These are phyloP conservation scores for Colletotrichum lini DNA, from an alignment of 2,329 filamentous ascomycete genomes.

Conservation along the genomic window DNA sequence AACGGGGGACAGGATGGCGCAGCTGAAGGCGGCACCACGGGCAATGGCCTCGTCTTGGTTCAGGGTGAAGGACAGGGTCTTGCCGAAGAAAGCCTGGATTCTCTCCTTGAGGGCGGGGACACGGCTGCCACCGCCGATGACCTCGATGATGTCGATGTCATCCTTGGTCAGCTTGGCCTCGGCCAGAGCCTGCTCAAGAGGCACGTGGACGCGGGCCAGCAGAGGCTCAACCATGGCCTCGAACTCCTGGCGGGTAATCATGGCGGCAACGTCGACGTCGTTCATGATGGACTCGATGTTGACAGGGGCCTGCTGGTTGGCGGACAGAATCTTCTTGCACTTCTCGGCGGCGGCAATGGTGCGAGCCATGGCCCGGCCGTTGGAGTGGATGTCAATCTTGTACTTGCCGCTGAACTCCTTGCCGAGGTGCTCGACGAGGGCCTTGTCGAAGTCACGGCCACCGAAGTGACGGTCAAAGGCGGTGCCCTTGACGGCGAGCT, in stretches of 20 bases:
- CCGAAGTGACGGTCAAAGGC: conserved; percentile 96
- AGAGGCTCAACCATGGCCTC: conserved; percentile 92
- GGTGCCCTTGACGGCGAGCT: conserved; percentile 93
- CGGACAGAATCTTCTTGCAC: conserved; percentile 97
- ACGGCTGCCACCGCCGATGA: conserved; percentile 95
- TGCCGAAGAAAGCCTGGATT: conserved; percentile 92
- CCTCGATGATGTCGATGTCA: conserved; percentile 93
- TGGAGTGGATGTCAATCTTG: conserved; percentile 94
- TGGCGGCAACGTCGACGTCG: conserved; percentile 89
- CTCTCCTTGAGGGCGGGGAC: conserved; percentile 92
- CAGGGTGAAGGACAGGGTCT: conserved; percentile 92
- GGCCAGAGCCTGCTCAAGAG: conserved; percentile 92
- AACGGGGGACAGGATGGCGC: conserved; percentile 95
- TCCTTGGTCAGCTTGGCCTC: conserved; percentile 92
- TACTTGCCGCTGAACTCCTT: conserved; percentile 98
- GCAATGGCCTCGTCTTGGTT: conserved; percentile 99
- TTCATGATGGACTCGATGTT: conserved; percentile 99
- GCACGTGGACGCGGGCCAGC: conserved; percentile 78
- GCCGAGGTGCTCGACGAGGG: conserved; percentile 93
- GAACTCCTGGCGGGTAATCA: conserved; percentile 94
- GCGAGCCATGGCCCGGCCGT: conserved; percentile 90
- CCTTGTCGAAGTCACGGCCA: conserved; percentile 97
- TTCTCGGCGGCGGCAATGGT: conserved; percentile 93
- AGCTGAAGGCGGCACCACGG: conserved; percentile 96
- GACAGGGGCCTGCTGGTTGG: conserved; percentile 91